phyloP scores from a whole-genome alignment of 2,329 filamentous ascomycete genomes.

The Beauveria scarabaeidicola region DNA sequence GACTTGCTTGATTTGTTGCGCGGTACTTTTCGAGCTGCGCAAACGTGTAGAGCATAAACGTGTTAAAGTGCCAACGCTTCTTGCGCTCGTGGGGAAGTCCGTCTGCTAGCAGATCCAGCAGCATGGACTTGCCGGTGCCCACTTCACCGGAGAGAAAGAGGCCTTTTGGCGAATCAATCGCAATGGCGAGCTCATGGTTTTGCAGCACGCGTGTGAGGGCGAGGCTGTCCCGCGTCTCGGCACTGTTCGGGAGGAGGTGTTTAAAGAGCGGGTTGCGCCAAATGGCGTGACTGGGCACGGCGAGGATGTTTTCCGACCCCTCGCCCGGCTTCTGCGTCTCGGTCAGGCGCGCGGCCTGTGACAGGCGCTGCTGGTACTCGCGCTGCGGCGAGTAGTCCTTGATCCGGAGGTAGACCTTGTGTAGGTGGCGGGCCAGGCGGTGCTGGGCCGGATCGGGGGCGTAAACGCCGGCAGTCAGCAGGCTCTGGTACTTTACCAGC shows the following conservation, averaged over 20 bases:
- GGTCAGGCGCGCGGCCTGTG: constrained; percentile 46
- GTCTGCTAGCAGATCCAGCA: constrained; percentile 74
- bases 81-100: constrained; percentile 67
- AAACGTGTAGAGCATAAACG: constrained; percentile 73
- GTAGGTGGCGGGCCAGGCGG: constrained; percentile 64
- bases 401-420: constrained; percentile 64
- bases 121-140: constrained; percentile 76
- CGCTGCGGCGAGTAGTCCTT: constrained; percentile 69
- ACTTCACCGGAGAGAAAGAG: constrained; percentile 75
- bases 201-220: constrained; percentile 63
- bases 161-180: constrained; percentile 63
- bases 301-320: constrained; percentile 30
- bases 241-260: constrained; percentile 45
- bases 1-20: constrained; percentile 21
- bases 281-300: constrained; percentile 45
- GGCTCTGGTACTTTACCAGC: constrained; percentile 64
- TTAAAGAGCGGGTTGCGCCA: constrained; percentile 50
- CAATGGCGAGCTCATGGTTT: constrained; percentile 61
- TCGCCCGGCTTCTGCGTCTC: constrained; percentile 21
- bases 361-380: constrained; percentile 60
- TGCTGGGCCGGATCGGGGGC: constrained; percentile 64
- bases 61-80: constrained; percentile 73
- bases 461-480: constrained; percentile 59
- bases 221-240: constrained; percentile 48
- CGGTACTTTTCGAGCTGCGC: constrained; percentile 62